Conservation (phyloP, 306 rosid species). For the Citrullus amarus region DNA sequence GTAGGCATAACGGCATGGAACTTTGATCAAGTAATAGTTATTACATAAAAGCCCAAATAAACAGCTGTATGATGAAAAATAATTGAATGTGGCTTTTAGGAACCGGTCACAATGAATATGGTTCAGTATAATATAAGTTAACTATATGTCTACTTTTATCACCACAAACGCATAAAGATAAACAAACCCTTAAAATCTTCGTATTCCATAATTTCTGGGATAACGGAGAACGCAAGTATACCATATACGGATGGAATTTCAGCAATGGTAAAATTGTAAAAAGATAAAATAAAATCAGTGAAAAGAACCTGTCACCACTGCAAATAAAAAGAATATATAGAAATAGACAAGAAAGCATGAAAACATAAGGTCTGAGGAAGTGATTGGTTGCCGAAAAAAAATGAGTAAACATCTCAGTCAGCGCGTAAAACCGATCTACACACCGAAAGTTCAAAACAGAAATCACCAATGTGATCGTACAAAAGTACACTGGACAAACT, state of each 20-base stretch:
- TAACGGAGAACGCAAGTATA: not conserved
- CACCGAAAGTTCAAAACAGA: not conserved
- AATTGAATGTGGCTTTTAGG: not conserved
- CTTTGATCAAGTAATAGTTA: not conserved
- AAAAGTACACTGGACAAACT: not conserved
- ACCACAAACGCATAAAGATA: not conserved
- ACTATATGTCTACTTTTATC: not conserved
- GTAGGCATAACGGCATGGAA: not conserved
- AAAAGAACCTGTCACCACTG: not conserved
- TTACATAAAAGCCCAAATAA: not conserved
- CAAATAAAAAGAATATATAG: not conserved
- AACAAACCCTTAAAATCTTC: constrained; percentile 5
- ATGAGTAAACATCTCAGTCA: not conserved
- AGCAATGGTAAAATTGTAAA: not conserved
- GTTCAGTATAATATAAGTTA: not conserved
- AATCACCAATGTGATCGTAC: not conserved
- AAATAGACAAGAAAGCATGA: not conserved
- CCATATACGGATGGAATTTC: not conserved
- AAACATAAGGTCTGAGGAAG: not conserved
- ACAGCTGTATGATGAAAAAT: not conserved
- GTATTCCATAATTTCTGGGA: not conserved
- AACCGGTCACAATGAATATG: not conserved
- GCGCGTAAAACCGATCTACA: not conserved
- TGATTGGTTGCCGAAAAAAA: not conserved
- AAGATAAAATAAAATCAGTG: not conserved